phyloP scores from a whole-genome alignment of 208 protist species.

The Leishmania arabica region DNA sequence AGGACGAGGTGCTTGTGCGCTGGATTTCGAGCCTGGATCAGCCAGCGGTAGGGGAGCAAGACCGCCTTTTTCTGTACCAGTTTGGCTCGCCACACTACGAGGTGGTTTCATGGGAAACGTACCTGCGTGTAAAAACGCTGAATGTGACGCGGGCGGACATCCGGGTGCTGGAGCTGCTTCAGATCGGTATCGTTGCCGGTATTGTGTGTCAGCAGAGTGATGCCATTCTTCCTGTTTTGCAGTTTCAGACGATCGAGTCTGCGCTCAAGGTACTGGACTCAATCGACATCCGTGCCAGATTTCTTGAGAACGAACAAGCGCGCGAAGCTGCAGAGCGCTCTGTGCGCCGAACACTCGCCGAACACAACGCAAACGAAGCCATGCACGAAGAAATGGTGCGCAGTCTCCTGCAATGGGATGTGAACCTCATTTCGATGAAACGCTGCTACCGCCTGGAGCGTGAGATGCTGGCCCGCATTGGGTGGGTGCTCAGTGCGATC shows the following conservation, averaged over 20 bases:
- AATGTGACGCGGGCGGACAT: constrained; percentile 34
- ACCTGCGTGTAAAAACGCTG: constrained; percentile 52
- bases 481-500: constrained; percentile 78
- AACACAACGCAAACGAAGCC: constrained; percentile 9
- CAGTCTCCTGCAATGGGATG: constrained; percentile 24
- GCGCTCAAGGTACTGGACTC: constrained; percentile 70
- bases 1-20: constrained; percentile 62
- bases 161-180: constrained; percentile 67
- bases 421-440: constrained; percentile 24
- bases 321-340: constrained; percentile 15
- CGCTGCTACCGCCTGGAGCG: constrained; percentile 47
- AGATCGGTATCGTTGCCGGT: constrained; percentile 60
- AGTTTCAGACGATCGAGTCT: constrained; percentile 81
- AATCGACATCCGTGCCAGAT: constrained; percentile 31
- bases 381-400: constrained; percentile 10
- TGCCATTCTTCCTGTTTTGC: constrained; percentile 58
- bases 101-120: constrained; percentile 64
- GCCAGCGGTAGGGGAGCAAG: constrained; percentile 15
- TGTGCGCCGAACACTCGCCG: constrained; percentile 19
- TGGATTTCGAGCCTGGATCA: constrained; percentile 71
- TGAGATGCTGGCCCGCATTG: constrained; percentile 60
- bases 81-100: constrained; percentile 60
- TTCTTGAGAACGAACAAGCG: constrained; percentile 15
- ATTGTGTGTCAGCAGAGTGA: constrained; percentile 79
- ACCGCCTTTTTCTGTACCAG: constrained; percentile 67